Evolutionary conservation across 202 grass and related monocot species (phyloP), one percentile per base, ranked within the genome.

Genomic region (Zizania palustris): DNA sequence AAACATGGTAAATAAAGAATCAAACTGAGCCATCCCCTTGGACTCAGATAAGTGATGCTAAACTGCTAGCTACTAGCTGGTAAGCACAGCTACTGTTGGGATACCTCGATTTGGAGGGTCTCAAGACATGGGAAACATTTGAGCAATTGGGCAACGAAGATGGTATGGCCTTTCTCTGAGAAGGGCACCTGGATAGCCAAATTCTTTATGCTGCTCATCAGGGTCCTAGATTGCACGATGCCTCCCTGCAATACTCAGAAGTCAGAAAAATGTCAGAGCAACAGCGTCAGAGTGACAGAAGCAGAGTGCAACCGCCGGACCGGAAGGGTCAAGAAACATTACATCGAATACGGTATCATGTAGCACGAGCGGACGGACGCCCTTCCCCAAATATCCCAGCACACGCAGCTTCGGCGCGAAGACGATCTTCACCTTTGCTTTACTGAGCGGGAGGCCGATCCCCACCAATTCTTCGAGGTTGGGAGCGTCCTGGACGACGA

Each of bases 121-220:
- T 87, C 74, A 5, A 87, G 80, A 28, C 85, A 57, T 15, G 85
- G 85, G 80, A 83, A 87, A 51, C 80, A 87, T 56, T 67, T 83
- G 44, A 87, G 85, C 80, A 82, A 62, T 58, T 74, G 80, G 39
- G 45, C 0, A 55, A 87, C 80, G 28, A 79, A 78, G 62, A 56
- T 7, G n/a, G 44, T 73, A 63, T 69, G 60, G 6, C 74, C 80
- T 55, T 79, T 79, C 37, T 78, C 74, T 1, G 74, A 74, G 69
- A 83, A 87, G 13, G 85, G 45, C 43, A 83, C 80, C 28, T 74
- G 85, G 42, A 87, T 83, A 11, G 68, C 67, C 80, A 87, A 63
- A 51, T 74, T 83, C 39, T 79, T 79, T 4, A 87, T 80, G 48
- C 55, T 83, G 74, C 19, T 12, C 85, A 87, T 79, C 74, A 69